Conservation (phyloP, 1,139 yeast species). For the Magnusiomyces fungicola region DNA sequence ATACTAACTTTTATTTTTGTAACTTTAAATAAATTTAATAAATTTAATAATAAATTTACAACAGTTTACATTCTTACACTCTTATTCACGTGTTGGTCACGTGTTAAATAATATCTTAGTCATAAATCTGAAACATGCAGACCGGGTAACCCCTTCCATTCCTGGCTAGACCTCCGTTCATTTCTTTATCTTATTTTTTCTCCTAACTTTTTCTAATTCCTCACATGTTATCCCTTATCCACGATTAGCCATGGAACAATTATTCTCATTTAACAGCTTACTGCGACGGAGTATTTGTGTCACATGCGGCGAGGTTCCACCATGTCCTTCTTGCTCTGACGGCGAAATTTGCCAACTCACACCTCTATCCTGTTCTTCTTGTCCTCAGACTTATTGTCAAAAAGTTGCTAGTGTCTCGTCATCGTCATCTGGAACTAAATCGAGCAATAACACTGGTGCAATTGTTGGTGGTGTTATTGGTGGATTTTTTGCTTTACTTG, state of each 20-base stretch:
- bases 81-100: no score
- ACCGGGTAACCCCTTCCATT: no score
- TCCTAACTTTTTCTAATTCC: no score
- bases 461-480: slow-evolving; percentile 31
- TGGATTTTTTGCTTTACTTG: slow-evolving; percentile 6
- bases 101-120: no score
- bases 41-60: no score
- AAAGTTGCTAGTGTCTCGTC: slow-evolving; percentile 11
- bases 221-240: no score
- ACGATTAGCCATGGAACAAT: no score
- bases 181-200: no score
- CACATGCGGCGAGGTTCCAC: slow-evolving; percentile 16
- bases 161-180: no score
- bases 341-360: slow-evolving; percentile 27
- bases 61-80: no score
- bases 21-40: no score
- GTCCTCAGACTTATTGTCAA: slow-evolving; percentile 24
- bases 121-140: no score
- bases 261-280: neutral
- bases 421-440: slow-evolving; percentile 5
- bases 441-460: slow-evolving; percentile 26
- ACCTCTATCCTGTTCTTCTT: slow-evolving; percentile 28
- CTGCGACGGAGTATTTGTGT: slow-evolving; percentile 7
- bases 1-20: neutral
- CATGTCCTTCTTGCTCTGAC: slow-evolving; percentile 26